Evolutionary conservation across 768 basidiomycete genomes (phyloP), one percentile per base, ranked within the genome.

Genomic region (Leccinum longicurvipes): DNA sequence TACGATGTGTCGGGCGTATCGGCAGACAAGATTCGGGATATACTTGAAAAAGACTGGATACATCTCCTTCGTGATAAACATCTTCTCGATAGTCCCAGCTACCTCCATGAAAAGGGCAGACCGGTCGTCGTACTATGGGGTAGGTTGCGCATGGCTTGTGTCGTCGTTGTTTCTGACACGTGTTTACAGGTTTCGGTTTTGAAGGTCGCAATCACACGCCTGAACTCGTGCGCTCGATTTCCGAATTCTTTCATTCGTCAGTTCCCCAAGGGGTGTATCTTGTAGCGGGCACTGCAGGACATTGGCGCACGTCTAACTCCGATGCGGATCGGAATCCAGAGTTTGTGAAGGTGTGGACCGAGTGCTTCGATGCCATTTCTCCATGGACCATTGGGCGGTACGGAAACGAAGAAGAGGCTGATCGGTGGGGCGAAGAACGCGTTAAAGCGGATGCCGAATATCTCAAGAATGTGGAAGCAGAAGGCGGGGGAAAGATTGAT

Each of bases 341-440:
- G 7, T 91, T 88, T 58, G 61, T 84, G 12, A 74, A 82, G 48
- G 77, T 90, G 10, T 92, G 87, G 85, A 73, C 89, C 10, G 83
- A 84, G n/a, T 83, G 83, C 23, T 89, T 91, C 56, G 89, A 91
- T 58, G 86, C 87, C 4, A 81, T 91, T 54, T 87, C 84, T 21
- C 91, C 91, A 7, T 93, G 91, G 91, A 89, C 86, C 6, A 78
- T 93, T 10, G 91, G 91, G 4, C 76, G 88, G 31, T 91, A 83
- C 66, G 73, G 72, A 19, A 79, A 77, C 56, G 79, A 83, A 57
- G 76, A 77, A 42, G 83, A 82, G 14, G 87, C 84, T 1, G 87
- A 90, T 51, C 57, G 68, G 6, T 91, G 85, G 68, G 82, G 82
- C 8, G 77, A 82, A 61, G 76, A 77, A 10, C 83, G 79, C 47